Percentiles rank a stretch among this genome's conserved stretches.
These are phyloP conservation scores for Cucurbita argyrosperma DNA, from an alignment of 306 rosid genomes.

Conservation along the genomic window DNA sequence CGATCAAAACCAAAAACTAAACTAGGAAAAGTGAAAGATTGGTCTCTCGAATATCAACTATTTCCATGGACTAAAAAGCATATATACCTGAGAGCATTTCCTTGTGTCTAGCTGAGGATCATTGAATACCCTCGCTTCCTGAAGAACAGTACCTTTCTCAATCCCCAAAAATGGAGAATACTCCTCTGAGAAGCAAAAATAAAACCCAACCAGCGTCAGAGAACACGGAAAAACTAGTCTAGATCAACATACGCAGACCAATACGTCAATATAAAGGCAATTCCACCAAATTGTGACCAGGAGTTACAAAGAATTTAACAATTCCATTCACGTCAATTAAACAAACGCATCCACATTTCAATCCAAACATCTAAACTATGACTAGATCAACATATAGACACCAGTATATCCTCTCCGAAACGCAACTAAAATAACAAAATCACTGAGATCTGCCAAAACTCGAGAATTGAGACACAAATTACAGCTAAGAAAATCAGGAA, in stretches of 20 bases:
- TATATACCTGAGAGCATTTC: conserved; percentile 94
- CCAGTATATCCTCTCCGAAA: not conserved
- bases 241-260: not conserved
- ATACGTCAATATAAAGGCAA: not conserved
- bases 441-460: conserved; percentile 44
- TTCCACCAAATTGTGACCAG: not conserved
- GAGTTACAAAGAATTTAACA: not conserved
- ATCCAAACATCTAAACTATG: conserved; percentile 1
- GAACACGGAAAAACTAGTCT: not conserved
- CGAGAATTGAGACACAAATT: conserved; percentile 17
- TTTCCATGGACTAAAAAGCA: conserved; percentile 3
- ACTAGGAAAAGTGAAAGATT: not conserved
- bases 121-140: conserved; percentile 97
- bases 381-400: conserved; percentile 11
- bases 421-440: not conserved
- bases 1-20: conserved; percentile 7
- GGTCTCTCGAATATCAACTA: not conserved
- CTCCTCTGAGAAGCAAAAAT: conserved; percentile 36
- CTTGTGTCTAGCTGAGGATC: conserved; percentile 97
- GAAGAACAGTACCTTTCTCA: conserved; percentile 95
- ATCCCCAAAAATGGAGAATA: conserved; percentile 90
- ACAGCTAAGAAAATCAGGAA: not conserved
- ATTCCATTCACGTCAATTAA: not conserved
- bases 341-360: conserved; percentile 18
- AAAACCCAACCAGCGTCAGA: not conserved